These are phyloP conservation scores for Ceratocystis destructans DNA, from an alignment of 2,329 filamentous ascomycete species.

Conservation along the genomic window DNA sequence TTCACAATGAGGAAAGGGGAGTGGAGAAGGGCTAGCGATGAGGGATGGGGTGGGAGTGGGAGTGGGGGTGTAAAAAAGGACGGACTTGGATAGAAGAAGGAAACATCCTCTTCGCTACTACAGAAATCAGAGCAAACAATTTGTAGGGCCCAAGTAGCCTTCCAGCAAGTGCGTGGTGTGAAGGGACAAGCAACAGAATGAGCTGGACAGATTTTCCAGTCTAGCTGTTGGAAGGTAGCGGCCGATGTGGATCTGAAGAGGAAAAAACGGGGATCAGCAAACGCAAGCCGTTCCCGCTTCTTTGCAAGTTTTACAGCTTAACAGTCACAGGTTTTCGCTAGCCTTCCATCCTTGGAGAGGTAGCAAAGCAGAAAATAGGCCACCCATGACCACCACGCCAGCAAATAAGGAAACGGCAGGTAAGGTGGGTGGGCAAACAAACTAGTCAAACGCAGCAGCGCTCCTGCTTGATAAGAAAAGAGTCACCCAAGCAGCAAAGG, in stretches of 20 bases:
- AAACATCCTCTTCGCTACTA: neutral
- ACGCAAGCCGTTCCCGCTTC: neutral
- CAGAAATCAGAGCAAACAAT: neutral
- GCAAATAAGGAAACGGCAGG: neutral
- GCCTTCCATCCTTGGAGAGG: no score
- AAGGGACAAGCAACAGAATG: neutral
- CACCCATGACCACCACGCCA: neutral
- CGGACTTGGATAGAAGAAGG: neutral
- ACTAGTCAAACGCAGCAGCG: neutral
- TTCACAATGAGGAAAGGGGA: neutral
- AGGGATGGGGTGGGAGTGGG: slow-evolving; percentile 1
- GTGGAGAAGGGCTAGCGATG: neutral
- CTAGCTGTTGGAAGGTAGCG: neutral
- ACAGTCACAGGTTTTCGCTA: neutral
- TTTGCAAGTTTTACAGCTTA: neutral
- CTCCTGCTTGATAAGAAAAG: neutral
- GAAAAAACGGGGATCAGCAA: neutral
- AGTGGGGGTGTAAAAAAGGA: neutral
- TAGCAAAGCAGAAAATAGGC: no score
- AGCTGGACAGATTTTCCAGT: neutral
- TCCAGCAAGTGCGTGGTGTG: neutral
- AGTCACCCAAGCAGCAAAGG: neutral
- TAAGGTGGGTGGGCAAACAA: no score
- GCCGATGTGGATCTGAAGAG: neutral
- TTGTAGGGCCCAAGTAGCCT: neutral